Percentiles rank a stretch among this genome's conserved stretches.
Conservation (phyloP, 192 early-diverging fungal genomes). For the Entomortierella lignicola region DNA sequence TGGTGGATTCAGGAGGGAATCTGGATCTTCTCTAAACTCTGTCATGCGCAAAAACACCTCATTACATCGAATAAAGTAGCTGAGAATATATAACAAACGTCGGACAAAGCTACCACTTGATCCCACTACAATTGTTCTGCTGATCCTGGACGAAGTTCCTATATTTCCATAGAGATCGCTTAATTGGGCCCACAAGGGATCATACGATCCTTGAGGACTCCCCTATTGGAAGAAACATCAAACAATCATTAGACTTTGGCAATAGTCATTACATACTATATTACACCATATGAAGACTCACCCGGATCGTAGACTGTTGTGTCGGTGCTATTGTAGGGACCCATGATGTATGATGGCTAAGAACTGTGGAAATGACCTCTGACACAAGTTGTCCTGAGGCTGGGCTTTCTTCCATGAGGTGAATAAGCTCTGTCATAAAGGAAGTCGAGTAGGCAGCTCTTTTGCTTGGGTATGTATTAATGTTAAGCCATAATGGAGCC, state of each 20-base stretch:
- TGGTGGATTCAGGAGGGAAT: slow-evolving; percentile 37
- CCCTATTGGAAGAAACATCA: slow-evolving; percentile 10
- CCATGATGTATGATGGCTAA: slow-evolving; percentile 67
- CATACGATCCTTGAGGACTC: slow-evolving; percentile 57
- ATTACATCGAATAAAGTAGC: slow-evolving; percentile 70
- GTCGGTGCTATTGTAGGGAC: slow-evolving; percentile 65
- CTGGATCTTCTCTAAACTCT: slow-evolving; percentile 43
- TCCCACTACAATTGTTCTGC: slow-evolving; percentile 65
- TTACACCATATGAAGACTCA: slow-evolving; percentile 16
- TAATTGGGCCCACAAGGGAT: slow-evolving; percentile 70
- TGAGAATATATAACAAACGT: slow-evolving; percentile 62
- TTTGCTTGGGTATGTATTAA: slow-evolving; percentile 49
- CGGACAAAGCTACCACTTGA: slow-evolving; percentile 58
- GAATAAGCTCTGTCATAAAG: slow-evolving; percentile 39
- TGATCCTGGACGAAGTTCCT: slow-evolving; percentile 58
- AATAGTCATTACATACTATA: not conserved
- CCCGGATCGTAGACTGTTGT: slow-evolving; percentile 47
- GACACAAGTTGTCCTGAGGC: slow-evolving; percentile 54
- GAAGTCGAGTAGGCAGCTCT: slow-evolving; percentile 26
- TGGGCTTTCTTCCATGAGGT: slow-evolving; percentile 43
- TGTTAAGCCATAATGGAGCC: slow-evolving; percentile 52
- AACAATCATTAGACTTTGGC: not conserved
- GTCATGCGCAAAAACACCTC: slow-evolving; percentile 64
- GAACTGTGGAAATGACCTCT: slow-evolving; percentile 60
- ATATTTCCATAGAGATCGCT: slow-evolving; percentile 68